Conservation (phyloP, 805 yeast species). For the Kuraishia hungarica region DNA sequence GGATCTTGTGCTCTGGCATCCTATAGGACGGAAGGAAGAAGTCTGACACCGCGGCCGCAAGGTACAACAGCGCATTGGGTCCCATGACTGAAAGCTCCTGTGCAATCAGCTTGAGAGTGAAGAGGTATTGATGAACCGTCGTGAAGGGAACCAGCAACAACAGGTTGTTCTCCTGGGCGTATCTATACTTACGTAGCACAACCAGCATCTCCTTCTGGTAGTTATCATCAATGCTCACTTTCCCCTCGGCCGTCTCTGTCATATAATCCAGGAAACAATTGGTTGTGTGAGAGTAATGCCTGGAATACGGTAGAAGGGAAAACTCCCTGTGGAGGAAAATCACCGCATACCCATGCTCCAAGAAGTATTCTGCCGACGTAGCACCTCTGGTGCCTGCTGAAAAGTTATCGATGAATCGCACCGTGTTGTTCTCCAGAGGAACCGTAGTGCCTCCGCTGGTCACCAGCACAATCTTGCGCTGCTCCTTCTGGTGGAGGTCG, state of each 20-base stretch:
- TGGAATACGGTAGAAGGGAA: constrained; percentile 84
- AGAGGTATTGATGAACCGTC: constrained; percentile 88
- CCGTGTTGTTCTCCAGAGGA: constrained; percentile 94
- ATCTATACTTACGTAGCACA: constrained; percentile 46
- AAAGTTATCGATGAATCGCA: constrained; percentile 91
- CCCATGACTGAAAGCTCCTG: constrained; percentile 47
- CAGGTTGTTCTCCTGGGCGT: constrained; percentile 40
- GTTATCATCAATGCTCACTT: constrained; percentile 51
- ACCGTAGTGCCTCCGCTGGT: constrained; percentile 98
- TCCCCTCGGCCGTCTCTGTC: constrained; percentile 41
- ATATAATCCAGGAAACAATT: constrained; percentile 82
- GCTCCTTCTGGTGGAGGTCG: constrained; percentile 33
- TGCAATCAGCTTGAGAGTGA: constrained; percentile 67
- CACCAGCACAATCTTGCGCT: constrained; percentile 61
- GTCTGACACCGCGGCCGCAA: constrained; percentile 98
- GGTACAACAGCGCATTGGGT: constrained; percentile 60
- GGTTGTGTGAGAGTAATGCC: constrained; percentile 80
- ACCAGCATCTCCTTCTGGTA: constrained; percentile 54
- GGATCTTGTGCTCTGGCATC: constrained; percentile 92
- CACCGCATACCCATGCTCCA: constrained; percentile 84
- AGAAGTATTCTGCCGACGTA: constrained; percentile 84
- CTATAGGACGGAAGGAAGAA: constrained; percentile 83
- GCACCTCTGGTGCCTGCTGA: constrained; percentile 99
- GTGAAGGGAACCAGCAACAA: constrained; percentile 81
- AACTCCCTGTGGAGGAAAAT: constrained; percentile 89